Conservation (phyloP, 495 filamentous ascomycete genomes). For the Pseudoneurospora amorphoporcata region DNA sequence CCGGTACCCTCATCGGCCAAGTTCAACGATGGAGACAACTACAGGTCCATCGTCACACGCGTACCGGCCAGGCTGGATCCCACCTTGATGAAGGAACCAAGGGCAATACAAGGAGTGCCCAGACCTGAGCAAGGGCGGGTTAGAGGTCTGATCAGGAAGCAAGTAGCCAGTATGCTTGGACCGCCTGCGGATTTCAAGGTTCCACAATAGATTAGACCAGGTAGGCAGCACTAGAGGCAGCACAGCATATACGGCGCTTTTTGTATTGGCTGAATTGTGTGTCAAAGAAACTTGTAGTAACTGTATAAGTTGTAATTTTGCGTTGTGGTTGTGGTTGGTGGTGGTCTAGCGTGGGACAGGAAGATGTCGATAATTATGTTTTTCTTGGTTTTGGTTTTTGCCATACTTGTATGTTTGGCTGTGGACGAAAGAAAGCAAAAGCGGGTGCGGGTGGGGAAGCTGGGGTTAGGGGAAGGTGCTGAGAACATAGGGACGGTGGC, state of each 20-base stretch:
- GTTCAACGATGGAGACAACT: slow-evolving; percentile 52
- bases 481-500: not conserved
- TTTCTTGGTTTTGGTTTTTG: not conserved
- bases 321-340: not conserved
- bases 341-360: not conserved
- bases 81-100: slow-evolving; percentile 78
- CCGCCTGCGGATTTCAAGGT: slow-evolving; percentile 14
- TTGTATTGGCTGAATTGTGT: not conserved
- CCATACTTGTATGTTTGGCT: not conserved
- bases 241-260: not conserved
- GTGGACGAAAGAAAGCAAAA: not conserved
- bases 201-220: not conserved
- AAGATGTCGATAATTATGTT: not conserved
- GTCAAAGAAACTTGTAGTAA: not conserved
- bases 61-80: slow-evolving; percentile 76
- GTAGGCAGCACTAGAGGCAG: not conserved
- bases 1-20: slow-evolving; percentile 61
- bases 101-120: slow-evolving; percentile 64
- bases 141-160: slow-evolving; percentile 53
- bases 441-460: not conserved
- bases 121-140: slow-evolving; percentile 50
- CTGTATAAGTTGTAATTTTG: not conserved
- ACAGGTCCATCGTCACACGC: slow-evolving; percentile 40
- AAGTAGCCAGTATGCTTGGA: slow-evolving; percentile 58
- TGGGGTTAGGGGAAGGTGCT: not conserved